A percentile compares a stretch with the other conserved stretches of the same genome.
Evolutionary conservation across 805 yeast species (phyloP).

Genomic region (Metschnikowia amazonensis): DNA sequence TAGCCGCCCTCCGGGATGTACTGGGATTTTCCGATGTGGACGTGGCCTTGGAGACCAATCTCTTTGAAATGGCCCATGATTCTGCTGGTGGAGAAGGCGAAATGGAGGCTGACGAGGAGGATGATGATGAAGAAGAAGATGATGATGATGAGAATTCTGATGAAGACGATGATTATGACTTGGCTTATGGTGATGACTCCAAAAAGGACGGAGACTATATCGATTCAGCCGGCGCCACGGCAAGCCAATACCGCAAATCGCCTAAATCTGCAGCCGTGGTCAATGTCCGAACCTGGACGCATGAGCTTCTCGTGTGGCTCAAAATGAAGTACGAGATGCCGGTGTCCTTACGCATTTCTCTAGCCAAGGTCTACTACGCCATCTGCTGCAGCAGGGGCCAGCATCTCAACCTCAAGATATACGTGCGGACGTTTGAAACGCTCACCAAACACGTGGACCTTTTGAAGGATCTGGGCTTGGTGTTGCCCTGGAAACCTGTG

Average conservation of each 20-base stretch:
- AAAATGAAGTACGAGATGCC: constrained; percentile 81
- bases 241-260: constrained; percentile 56
- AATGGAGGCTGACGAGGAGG: constrained; percentile 26
- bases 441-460: constrained; percentile 47
- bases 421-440: constrained; percentile 56
- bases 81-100: constrained; percentile 6
- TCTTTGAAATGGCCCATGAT: constrained; percentile 39
- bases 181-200: constrained; percentile 29
- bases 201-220: constrained; percentile 33
- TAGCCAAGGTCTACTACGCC: constrained; percentile 68
- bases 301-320: constrained; percentile 74
- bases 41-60: constrained; percentile 51
- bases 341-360: constrained; percentile 49
- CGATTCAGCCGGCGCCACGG: constrained; percentile 29
- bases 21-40: constrained; percentile 38
- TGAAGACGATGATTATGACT: constrained; percentile 32
- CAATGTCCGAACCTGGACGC: constrained; percentile 79
- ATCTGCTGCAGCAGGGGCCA: constrained; percentile 74
- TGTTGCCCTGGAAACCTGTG: constrained; percentile 50
- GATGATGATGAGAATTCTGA: constrained; percentile 40
- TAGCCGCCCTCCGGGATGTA: constrained; percentile 41
- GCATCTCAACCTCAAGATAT: constrained; percentile 53
- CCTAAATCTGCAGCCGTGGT: constrained; percentile 71
- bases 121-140: constrained; percentile 30
- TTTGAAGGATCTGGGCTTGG: constrained; percentile 39